Evolutionary conservation across 768 basidiomycete genomes (phyloP), one percentile per base, ranked within the genome.

Genomic region (Floccularia luteovirens): DNA sequence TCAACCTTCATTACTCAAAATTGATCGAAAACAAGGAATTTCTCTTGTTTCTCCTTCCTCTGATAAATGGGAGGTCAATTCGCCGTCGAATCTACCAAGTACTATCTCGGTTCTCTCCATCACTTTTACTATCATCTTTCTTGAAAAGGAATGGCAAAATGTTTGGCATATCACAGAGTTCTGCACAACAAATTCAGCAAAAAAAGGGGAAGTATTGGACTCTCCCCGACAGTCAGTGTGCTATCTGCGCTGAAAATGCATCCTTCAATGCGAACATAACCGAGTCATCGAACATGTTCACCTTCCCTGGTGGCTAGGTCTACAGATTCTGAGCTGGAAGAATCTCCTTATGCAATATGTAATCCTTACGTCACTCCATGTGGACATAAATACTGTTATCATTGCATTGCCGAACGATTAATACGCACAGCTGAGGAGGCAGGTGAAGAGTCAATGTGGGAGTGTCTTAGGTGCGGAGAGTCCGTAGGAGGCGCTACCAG

Each of bases 381-480:
- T 46, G 82, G 78, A 5, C 90, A 96, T 54, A 57, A 75, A 11
- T 99, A 93, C 62, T 98, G 96, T 61, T 99, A 97, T 58, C 82
- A 84, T 50, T 99, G 96, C 60, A 70, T 98, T 30, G 75, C 89
- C 11, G 86, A 88, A 53, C 78, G 80, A 45, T 75, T 97, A 66
- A 71, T 89, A 52, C 78, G 74, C 24, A 72, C 73, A 4, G 79
- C 75, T 3, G 82, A 84, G 44, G 87, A 84, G 24, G 76, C 66
- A 17, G 72, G 69, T 38, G 68, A 70, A 13, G 61, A 71, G 24
- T 53, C 62, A 36, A 69, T 70, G 16, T 94, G 92, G 92, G 77
- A 79, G 46, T 97, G 92, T 61, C 57, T 94, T 41, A 69, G 92
- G 38, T 97, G 92, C 54, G 72, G 70, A 4, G 74, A 78, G 44